Base-by-base conservation (phyloP, 2,329 filamentous ascomycete species). In the Xylariaceae sp. region DNA sequence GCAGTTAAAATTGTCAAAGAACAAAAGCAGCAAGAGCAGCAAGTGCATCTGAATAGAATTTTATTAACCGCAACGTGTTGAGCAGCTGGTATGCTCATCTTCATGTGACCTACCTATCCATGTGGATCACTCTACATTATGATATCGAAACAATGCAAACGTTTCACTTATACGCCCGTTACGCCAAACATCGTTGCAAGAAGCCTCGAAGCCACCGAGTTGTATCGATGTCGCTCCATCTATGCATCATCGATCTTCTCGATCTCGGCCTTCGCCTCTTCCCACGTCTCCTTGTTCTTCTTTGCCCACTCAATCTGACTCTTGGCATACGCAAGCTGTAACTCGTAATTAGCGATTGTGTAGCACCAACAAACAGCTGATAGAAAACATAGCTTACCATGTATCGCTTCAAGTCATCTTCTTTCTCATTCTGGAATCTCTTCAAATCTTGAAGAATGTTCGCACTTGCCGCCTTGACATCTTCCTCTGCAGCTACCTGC, bases 301-400 rank as follows among this genome's bases (percentile, higher is more conserved):
- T 85, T 87, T 3, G 91, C 92, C 91, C 91, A 96, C 64, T 95
- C 88, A 49, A 96, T 83, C 64, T 96, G 91, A 65, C 86, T 92
- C 66, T 87, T 88, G 11, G 91, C 91, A 67, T 95, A 96, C 23
- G 88, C 88, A 59, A 95, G 80, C 91, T 95, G 57, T 22, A 36
- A 14, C 10, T 53, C 63, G 7, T 27, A 5, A 20, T 48, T 53
- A 44, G 48, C 33, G n/a, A n/a, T 6, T 11, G 14, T 19, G 33
- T 16, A 8, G 22, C n/a, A 11, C 22, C 25, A 17, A 23, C 19
- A 5, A 7, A 14, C 36, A n/a, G n/a, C n/a, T n/a, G 46, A 17
- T 40, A 23, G 10, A 3, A 49, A 40, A 25, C 27, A 20, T 10
- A 22, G 69, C 86, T 71, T 72, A 96, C 93, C 93, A 98, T 98